Base-by-base conservation (phyloP, 164 flowering plant genomes). In the Hamamelis virginiana region DNA sequence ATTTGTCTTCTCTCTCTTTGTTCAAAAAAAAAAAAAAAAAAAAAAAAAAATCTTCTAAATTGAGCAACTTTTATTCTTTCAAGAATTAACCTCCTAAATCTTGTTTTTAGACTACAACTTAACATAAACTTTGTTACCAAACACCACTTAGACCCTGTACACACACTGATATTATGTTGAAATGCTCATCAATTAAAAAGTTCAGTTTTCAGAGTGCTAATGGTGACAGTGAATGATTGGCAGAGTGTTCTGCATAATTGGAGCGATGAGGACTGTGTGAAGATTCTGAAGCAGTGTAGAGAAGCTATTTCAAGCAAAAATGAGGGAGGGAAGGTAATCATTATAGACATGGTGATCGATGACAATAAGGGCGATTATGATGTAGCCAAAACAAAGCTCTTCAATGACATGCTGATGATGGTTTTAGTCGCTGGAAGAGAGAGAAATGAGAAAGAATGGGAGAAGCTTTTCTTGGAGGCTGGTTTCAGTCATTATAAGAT, bases 381-480 rank as follows among this genome's bases (percentile, higher is more conserved):
- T 16, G n/a, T 51, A 18, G 57, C 33, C 0, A 81, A 83, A 61
- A 64, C 82, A 14, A 72, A 83, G 53, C 74, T 86, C 15, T 50
- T 58, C 43, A 74, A 48, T 16, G 86, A 84, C 52, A 38, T 83
- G 74, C 0, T 64, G 68, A 80, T 82, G 84, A 76, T 80, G 80
- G 64, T 46, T 1, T 0, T 48, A 19, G n/a, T 50, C 4, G 26
- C n/a, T 25, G 84, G 85, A 11, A 81, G 53, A 57, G 83, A 84
- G 59, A 75, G 85, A 64, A 69, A 19, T 25, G 81, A 76, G 63
- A 66, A 69, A n/a, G 86, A 85, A 51, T 84, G 84, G 83, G 70
- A 72, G 15, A 75, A 80, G 28, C 72, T 83, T 21, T 74, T 83
- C 73, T 8, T 68, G 19, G 80, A 69, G 1, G 80, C 87, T 27